These are phyloP conservation scores for Epichloe bromicola DNA, from an alignment of 2,329 filamentous ascomycete species.

Conservation along the genomic window DNA sequence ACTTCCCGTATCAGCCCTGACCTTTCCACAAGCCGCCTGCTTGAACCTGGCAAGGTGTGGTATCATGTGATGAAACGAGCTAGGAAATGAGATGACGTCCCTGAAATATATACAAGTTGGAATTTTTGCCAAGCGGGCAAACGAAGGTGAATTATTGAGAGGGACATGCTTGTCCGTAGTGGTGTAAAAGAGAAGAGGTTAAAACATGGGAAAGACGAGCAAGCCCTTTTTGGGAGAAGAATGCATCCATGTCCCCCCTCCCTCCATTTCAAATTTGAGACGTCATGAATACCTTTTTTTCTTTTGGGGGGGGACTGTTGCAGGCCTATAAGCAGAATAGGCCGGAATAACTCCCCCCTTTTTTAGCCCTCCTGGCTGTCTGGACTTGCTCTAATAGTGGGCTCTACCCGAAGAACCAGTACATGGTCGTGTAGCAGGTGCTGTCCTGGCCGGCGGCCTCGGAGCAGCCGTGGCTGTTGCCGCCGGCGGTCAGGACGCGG, in stretches of 20 bases:
- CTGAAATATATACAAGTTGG: not conserved
- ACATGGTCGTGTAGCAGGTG: constrained; percentile 42
- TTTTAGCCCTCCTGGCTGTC: too few species aligned
- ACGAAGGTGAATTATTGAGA: not conserved
- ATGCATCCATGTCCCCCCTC: not conserved
- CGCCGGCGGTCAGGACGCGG: constrained; percentile 42
- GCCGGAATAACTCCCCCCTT: too few species aligned
- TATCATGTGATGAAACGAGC: too few species aligned
- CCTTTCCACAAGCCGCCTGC: too few species aligned
- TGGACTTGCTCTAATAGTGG: too few species aligned
- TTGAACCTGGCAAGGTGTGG: too few species aligned
- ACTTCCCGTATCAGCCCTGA: too few species aligned
- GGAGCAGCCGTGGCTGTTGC: constrained; percentile 30
- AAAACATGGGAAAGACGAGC: too few species aligned
- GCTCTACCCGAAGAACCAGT: constrained; percentile 36
- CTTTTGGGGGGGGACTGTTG: too few species aligned
- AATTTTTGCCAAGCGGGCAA: not conserved
- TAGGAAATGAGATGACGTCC: not conserved
- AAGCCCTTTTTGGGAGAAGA: not conserved
- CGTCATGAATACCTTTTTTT: too few species aligned
- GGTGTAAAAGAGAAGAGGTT: not conserved
- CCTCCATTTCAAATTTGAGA: too few species aligned
- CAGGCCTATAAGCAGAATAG: too few species aligned
- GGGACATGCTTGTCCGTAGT: not conserved
- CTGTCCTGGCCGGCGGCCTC: constrained; percentile 30